Evolutionary conservation across 2,329 filamentous ascomycete genomes (phyloP).

Genomic region (Ascosphaera acerosa): DNA sequence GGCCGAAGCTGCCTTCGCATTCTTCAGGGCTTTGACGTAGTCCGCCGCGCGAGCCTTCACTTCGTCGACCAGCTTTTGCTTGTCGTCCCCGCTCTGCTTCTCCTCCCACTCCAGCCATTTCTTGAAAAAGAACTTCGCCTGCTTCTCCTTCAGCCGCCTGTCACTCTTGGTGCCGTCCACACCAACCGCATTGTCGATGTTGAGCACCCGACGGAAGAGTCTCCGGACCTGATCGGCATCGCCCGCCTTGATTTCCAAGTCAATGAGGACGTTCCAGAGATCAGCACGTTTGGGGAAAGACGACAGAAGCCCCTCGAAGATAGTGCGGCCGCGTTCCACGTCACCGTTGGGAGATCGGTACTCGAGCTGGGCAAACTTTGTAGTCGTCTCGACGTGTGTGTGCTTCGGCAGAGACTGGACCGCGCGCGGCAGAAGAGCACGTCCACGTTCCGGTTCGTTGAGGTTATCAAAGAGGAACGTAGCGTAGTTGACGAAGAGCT

Average conservation of each 20-base stretch:
- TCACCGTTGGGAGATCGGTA: constrained; percentile 66
- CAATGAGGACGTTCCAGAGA: constrained; percentile 76
- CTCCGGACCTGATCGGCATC: constrained; percentile 41
- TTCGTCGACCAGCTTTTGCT: constrained; percentile 41
- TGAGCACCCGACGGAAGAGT: constrained; percentile 53
- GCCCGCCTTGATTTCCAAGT: constrained; percentile 45
- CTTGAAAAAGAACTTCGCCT: constrained; percentile 73
- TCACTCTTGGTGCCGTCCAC: constrained; percentile 16
- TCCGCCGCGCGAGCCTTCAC: constrained; percentile 45
- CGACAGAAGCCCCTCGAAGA: constrained; percentile 69
- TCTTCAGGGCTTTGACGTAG: constrained; percentile 31
- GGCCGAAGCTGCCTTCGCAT: constrained; percentile 3
- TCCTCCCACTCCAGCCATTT: constrained; percentile 80
- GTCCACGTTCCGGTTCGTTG: constrained; percentile 43
- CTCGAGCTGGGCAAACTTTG: constrained; percentile 77
- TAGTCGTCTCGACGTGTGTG: constrained; percentile 48
- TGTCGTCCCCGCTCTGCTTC: constrained; percentile 29
- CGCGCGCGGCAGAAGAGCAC: constrained; percentile 56
- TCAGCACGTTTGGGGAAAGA: constrained; percentile 77
- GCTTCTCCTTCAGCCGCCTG: constrained; percentile 47
- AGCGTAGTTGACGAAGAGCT: constrained; percentile 85
- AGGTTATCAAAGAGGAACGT: constrained; percentile 64
- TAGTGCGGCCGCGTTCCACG: constrained; percentile 72
- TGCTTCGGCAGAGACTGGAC: constrained; percentile 52
- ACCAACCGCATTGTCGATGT: constrained; percentile 18